These are phyloP conservation scores for Pseudocohnilembus persalinus DNA, from an alignment of 169 alveolate species.

Conservation along the genomic window DNA sequence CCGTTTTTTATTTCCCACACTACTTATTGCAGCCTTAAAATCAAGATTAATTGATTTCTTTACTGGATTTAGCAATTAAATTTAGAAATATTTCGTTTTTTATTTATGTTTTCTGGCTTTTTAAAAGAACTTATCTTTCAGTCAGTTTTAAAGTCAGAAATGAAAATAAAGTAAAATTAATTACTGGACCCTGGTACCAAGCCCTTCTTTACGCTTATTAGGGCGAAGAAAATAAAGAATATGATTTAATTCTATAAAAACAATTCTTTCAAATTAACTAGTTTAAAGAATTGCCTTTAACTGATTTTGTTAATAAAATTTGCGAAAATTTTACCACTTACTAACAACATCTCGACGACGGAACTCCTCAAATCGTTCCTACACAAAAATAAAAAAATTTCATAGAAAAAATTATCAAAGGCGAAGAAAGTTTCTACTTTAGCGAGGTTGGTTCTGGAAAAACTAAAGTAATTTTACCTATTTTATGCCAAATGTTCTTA, in stretches of 20 bases:
- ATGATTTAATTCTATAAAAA: background rate
- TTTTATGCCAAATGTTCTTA: slow-evolving; percentile 1
- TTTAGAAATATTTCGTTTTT: background rate
- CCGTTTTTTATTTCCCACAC: background rate
- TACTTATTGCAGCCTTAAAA: background rate
- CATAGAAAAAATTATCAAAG: background rate
- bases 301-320: background rate
- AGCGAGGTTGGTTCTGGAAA: slow-evolving; percentile 5
- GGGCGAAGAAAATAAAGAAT: background rate
- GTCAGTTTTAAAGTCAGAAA: background rate
- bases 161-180: background rate
- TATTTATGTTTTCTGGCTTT: background rate
- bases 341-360: background rate
- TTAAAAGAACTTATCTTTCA: background rate
- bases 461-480: background rate
- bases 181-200: background rate
- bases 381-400: slow-evolving; percentile 2
- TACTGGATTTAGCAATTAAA: background rate
- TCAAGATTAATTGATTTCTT: background rate
- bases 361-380: background rate
- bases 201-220: background rate
- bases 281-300: background rate
- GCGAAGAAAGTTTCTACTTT: slow-evolving; percentile 3
- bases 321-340: background rate
- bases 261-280: background rate